These are phyloP conservation scores for Carex pumila DNA, from an alignment of 176 grass and related monocot species.

Conservation along the genomic window DNA sequence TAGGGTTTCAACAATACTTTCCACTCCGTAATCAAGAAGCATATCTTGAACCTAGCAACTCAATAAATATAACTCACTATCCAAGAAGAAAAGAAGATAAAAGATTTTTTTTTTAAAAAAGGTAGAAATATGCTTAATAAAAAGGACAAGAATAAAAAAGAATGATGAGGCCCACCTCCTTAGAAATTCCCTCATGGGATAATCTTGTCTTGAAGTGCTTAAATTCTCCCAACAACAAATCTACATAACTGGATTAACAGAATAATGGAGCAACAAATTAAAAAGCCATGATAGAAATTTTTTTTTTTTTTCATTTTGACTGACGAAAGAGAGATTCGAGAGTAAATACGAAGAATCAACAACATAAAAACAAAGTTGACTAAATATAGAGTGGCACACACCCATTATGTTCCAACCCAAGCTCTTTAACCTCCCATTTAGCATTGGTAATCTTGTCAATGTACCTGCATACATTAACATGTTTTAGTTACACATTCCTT, in stretches of 20 bases:
- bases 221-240: conserved; percentile 97
- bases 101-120: not conserved
- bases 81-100: conserved; percentile 2
- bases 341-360: conserved; percentile 3
- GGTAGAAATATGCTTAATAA: not conserved
- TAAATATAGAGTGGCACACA: conserved; percentile 36
- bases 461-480: conserved; percentile 51
- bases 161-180: conserved; percentile 48
- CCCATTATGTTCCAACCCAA: conserved; percentile 99
- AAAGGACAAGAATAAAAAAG: not conserved
- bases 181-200: conserved; percentile 81
- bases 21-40: conserved; percentile 75
- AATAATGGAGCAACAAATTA: conserved; percentile 1
- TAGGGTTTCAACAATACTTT: conserved; percentile 70
- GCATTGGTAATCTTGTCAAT: conserved; percentile 94
- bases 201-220: conserved; percentile 99
- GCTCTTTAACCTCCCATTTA: conserved; percentile 99
- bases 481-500: conserved; percentile 15
- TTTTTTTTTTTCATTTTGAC: not conserved
- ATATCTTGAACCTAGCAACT: conserved; percentile 73
- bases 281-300: not conserved
- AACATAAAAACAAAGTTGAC: not conserved
- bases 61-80: conserved; percentile 11
- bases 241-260: conserved; percentile 68
- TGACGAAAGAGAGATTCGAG: not conserved